Base-by-base conservation (phyloP, 805 yeast genomes). In the Candida berthetii region DNA sequence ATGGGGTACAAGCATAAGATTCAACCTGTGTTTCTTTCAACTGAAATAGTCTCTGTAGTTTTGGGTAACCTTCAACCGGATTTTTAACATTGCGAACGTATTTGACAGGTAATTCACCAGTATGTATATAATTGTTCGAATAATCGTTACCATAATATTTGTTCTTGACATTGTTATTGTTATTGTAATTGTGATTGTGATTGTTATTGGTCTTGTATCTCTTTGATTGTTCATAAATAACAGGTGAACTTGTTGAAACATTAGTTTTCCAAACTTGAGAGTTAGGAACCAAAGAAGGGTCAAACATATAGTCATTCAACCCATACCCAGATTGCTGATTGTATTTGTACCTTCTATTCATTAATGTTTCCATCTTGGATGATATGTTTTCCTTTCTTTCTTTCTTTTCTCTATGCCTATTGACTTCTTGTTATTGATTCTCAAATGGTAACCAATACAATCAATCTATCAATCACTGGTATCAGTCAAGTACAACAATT, bases 11-110 rank as follows among this genome's bases (percentile, higher is more conserved):
- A 0, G 86, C 72, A 52, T 77, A 73, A 15, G 68, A 60, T 1
- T 55, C 48, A 7, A 78, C 66, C 53, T 86, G 91, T 38, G 65
- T 60, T 39, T 67, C 69, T 53, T 90, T 90, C 51, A 88, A 65
- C 32, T 72, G 71, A 47, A 83, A 80, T 28, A 90, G 63, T 49
- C 69, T 72, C 49, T 82, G 85, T 15, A 90, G 67, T 55, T 85
- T 85, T 2, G 97, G 97, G 49, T 90, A 90, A 2, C 97, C 97
- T 40, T 77, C 83, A 1, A 83, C 76, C 1, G 90, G 82, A 42
- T 77, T 74, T 28, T 68, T 65, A 1, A 77, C 68, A 58, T 90
- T 90, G 40, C 82, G 69, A 19, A 90, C 78, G 51, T 72, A 78
- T 19, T 64, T 66, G 36, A 78, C 80, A 1, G 96, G 95, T 4